Base-by-base conservation (phyloP, 1,139 yeast genomes). In the Meyerozyma sp. region DNA sequence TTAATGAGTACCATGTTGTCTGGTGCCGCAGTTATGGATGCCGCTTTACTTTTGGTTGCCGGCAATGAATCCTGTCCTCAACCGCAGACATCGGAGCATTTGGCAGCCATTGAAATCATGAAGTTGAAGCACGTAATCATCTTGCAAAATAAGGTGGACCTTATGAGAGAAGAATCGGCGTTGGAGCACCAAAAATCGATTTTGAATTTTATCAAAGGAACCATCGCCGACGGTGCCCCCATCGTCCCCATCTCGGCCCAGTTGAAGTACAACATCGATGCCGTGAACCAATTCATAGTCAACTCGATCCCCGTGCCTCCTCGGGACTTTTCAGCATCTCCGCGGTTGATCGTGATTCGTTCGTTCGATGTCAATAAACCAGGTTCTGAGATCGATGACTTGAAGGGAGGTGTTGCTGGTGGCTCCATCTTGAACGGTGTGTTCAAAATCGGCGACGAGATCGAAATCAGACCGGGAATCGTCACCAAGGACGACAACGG, bases 11-110 rank as follows among this genome's bases (percentile, higher is more conserved):
- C 98, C 56, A 94, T 94, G 99, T 84, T 94, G 81, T 91, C 98
- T 41, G 99, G 99, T 65, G 99, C 99, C 36, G 99, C 99, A 13
- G 98, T 94, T 55, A 94, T 94, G 99, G 99, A 94, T 69, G 99
- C 98, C 46, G 99, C 99, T 11, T 75, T 94, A 50, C 75, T 94
- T 60, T 79, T 94, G 55, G 84, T 94, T 65, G 99, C 98, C 35
- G 98, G 98, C 68, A 94, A 94, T 66, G 99, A 94, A 77, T 82
- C 95, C 46, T 94, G 99, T 75, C 99, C 98, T 50, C 98, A 94
- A 75, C 99, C 99, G 39, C 99, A 94, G 75, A 94, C 99, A 26
- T 87, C 96, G 16, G 99, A 94, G 73, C 99, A 94, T 75, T 79
- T 94, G 69, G 99, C 99, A 43, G 99, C 99, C 50, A 94, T 94